Evolutionary conservation across 805 yeast genomes (phyloP).

Genomic region (Yarrowia sp.): DNA sequence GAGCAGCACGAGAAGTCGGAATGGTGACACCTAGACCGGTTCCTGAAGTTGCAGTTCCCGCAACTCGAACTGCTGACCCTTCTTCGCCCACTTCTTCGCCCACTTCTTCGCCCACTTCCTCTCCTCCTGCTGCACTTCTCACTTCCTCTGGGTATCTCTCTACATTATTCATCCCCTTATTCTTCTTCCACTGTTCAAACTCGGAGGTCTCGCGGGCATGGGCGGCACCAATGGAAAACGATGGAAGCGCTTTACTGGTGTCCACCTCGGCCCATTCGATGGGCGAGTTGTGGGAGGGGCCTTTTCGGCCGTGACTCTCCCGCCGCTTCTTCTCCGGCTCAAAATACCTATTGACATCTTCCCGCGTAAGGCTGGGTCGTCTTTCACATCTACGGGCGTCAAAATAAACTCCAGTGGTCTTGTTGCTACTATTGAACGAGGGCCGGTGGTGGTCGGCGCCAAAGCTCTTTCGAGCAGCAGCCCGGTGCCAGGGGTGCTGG

Average conservation of each 20-base stretch:
- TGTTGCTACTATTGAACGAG: conserved; percentile 39
- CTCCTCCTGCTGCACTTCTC: neutral
- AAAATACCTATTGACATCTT: conserved; percentile 11
- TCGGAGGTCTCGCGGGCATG: conserved; percentile 4
- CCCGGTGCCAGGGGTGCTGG: conserved; percentile 37
- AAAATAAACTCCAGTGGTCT: conserved; percentile 39
- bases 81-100: neutral
- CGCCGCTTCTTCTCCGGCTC: neutral
- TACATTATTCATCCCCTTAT: neutral
- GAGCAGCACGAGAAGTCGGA: too few relatives aligned
- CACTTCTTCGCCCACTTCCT: neutral
- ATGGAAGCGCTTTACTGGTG: conserved; percentile 19
- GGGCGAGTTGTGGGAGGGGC: too few relatives aligned
- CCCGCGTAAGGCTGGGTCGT: conserved; percentile 28
- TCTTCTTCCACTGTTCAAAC: conserved; percentile 16
- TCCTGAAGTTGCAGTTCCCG: too few relatives aligned
- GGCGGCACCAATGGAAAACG: conserved; percentile 9
- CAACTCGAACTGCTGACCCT: too few relatives aligned
- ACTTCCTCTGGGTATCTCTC: conserved; percentile 15
- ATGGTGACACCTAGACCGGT: too few relatives aligned
- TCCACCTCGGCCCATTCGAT: conserved; percentile 23
- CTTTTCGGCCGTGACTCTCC: too few relatives aligned
- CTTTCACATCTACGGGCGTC: conserved; percentile 34
- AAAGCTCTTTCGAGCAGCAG: conserved; percentile 37
- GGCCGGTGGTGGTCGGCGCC: conserved; percentile 38